Percentiles rank a stretch among this genome's conserved stretches.
phyloP scores from a whole-genome alignment of 164 flowering plant genomes.

The Vitis rotundifolia region DNA sequence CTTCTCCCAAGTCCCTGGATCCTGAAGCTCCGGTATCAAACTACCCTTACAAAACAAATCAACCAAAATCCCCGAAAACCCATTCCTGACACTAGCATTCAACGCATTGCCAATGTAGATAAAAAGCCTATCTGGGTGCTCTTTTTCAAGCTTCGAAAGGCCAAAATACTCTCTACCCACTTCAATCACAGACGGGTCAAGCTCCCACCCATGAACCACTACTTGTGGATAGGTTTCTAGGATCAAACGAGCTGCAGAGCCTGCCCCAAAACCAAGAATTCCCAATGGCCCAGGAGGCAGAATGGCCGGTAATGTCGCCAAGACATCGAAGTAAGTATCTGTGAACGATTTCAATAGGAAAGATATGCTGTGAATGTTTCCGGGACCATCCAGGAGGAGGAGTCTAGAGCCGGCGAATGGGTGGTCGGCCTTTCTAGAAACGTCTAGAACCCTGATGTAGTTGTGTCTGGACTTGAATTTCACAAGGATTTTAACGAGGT shows the following conservation, averaged over 20 bases:
- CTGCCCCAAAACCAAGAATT: slow-evolving; percentile 89
- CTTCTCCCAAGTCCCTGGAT: slow-evolving; percentile 29
- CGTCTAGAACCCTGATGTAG: slow-evolving; percentile 76
- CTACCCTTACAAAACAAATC: slow-evolving; percentile 30
- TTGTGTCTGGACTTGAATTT: slow-evolving; percentile 78
- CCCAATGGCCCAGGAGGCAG: slow-evolving; percentile 80
- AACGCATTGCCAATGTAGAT: slow-evolving; percentile 70
- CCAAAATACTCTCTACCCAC: slow-evolving; percentile 81
- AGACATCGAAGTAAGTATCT: slow-evolving; percentile 75
- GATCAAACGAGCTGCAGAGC: slow-evolving; percentile 69
- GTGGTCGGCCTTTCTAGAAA: slow-evolving; percentile 75
- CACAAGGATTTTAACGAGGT: slow-evolving; percentile 56
- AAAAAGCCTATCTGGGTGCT: slow-evolving; percentile 50
- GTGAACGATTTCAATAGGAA: slow-evolving; percentile 57
- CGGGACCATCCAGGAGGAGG: slow-evolving; percentile 85
- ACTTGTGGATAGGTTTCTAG: slow-evolving; percentile 59
- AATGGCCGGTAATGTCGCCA: slow-evolving; percentile 78
- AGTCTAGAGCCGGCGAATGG: slow-evolving; percentile 82
- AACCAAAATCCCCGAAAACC: slow-evolving; percentile 34
- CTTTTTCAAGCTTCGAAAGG: slow-evolving; percentile 41
- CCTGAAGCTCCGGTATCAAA: slow-evolving; percentile 35
- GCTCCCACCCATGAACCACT: slow-evolving; percentile 79
- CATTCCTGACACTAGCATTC: slow-evolving; percentile 45
- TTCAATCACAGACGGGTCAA: slow-evolving; percentile 74
- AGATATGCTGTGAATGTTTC: slow-evolving; percentile 88